Percentiles rank a stretch among this genome's conserved stretches.
Evolutionary conservation across 2,329 filamentous ascomycete species (phyloP).

Genomic region (Epichloe bromicola): DNA sequence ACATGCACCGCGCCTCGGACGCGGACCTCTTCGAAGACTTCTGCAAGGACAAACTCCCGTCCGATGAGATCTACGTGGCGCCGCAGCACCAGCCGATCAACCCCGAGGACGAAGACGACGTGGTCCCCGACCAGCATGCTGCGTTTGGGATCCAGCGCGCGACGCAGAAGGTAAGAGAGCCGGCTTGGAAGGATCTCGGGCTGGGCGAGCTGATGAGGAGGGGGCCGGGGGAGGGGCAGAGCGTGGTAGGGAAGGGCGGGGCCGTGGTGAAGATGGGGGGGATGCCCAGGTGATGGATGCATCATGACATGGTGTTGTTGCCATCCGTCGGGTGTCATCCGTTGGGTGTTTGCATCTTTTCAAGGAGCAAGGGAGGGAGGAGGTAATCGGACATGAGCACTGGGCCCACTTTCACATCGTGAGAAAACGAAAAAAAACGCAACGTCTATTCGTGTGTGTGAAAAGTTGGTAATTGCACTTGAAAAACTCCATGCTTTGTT

Average conservation of each 20-base stretch:
- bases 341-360: no score
- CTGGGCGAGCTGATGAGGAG: conserved; percentile 57
- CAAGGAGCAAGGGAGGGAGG: no score
- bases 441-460: no score
- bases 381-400: no score
- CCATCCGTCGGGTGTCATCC: no score
- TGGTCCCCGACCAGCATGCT: conserved; percentile 78
- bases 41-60: conserved; percentile 55
- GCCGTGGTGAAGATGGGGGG: background rate
- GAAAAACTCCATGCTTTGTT: no score
- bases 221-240: conserved; percentile 30
- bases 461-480: no score
- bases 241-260: conserved; percentile 4
- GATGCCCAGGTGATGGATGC: background rate
- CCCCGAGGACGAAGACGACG: conserved; percentile 78
- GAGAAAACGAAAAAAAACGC: no score
- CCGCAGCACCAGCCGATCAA: conserved; percentile 70
- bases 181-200: conserved; percentile 68
- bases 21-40: conserved; percentile 72
- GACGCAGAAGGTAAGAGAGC: conserved; percentile 57
- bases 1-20: conserved; percentile 58
- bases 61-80: conserved; percentile 73
- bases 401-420: no score
- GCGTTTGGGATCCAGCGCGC: conserved; percentile 77
- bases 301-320: no score